Evolutionary conservation across 2,329 filamentous ascomycete species (phyloP).

Genomic region (Colletotrichum viniferum): DNA sequence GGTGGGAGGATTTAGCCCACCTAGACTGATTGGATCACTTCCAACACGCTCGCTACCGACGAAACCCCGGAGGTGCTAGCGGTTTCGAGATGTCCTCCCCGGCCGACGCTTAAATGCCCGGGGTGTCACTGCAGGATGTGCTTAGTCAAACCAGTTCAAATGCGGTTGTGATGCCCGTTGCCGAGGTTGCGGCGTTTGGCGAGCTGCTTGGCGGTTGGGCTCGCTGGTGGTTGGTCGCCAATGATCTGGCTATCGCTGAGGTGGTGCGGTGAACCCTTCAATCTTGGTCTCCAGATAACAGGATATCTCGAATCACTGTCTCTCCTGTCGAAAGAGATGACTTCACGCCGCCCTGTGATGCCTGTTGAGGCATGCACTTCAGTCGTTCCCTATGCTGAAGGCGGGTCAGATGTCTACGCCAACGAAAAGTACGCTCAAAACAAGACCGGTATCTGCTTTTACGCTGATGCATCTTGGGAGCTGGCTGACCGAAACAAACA

Average conservation of each 20-base stretch:
- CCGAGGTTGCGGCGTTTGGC: background rate
- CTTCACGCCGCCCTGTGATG: background rate
- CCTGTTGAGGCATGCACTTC: background rate
- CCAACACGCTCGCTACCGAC: background rate
- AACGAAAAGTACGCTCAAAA: background rate
- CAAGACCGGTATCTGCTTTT: fast-evolving
- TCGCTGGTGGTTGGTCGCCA: background rate
- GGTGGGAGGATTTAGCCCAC: background rate
- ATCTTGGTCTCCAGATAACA: background rate
- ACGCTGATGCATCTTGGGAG: background rate
- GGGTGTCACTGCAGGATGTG: background rate
- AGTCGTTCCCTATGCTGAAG: background rate
- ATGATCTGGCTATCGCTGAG: background rate
- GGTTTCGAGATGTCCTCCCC: background rate
- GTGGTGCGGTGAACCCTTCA: background rate
- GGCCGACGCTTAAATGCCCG: background rate
- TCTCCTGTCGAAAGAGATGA: background rate
- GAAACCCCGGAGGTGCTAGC: background rate
- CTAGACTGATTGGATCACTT: background rate
- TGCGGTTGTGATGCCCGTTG: background rate
- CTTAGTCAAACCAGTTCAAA: background rate
- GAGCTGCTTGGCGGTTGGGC: background rate
- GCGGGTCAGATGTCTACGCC: background rate
- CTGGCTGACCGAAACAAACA: background rate
- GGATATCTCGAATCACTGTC: background rate